A percentile compares a stretch with the other conserved stretches of the same genome.
Evolutionary conservation across 2,329 filamentous ascomycete species (phyloP).

Genomic region (Trichoderma sp.): DNA sequence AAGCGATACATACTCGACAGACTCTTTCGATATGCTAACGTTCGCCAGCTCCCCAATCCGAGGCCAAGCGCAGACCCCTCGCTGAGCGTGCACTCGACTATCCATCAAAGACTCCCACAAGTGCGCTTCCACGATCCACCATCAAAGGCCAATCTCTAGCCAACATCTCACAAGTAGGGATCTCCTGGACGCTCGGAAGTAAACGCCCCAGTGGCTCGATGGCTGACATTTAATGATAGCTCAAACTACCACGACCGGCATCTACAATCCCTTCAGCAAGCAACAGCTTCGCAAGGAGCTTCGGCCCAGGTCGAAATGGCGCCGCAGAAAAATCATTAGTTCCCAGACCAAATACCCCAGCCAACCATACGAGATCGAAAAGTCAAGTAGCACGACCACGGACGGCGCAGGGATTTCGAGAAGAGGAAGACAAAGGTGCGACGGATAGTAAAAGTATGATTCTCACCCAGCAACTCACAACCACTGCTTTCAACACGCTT

Average conservation of each 20-base stretch:
- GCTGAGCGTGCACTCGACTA: constrained; percentile 57
- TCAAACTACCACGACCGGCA: constrained; percentile 44
- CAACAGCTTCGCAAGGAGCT: constrained; percentile 57
- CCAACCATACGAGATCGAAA: constrained; percentile 48
- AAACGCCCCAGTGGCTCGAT: not conserved
- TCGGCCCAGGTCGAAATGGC: constrained; percentile 55
- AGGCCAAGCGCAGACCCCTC: constrained; percentile 62
- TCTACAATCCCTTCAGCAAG: constrained; percentile 39
- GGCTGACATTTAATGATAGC: constrained; percentile 27
- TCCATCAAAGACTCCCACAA: constrained; percentile 40
- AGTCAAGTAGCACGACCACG: constrained; percentile 41
- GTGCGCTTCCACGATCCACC: constrained; percentile 43
- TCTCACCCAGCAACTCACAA: constrained; percentile 19
- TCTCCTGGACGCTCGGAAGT: too few relatives aligned
- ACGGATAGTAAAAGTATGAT: constrained; percentile 40
- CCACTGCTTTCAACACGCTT: constrained; percentile 24
- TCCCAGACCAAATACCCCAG: constrained; percentile 49
- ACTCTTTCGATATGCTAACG: not conserved
- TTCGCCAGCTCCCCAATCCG: constrained; percentile 51
- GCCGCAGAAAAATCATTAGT: constrained; percentile 52
- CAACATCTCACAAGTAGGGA: constrained; percentile 35
- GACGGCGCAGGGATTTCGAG: constrained; percentile 44
- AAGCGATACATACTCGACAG: not conserved
- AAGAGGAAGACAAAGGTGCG: constrained; percentile 42
- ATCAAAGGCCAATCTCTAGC: constrained; percentile 49